Conservation (phyloP, 148 eudicot genomes). For the Chenopodium formosanum region DNA sequence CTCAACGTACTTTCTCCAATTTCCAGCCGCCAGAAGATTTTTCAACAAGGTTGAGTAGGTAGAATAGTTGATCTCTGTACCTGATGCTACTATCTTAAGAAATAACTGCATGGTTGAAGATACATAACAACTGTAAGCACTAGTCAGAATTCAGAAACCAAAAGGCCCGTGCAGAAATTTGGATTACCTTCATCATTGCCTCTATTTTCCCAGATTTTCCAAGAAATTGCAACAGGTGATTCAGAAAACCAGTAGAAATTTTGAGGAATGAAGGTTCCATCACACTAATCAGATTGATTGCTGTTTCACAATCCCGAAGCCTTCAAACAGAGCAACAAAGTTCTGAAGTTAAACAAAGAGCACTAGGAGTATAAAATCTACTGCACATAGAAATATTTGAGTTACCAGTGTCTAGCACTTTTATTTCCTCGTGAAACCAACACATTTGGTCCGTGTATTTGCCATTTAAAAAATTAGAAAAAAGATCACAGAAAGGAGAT, state of each 20-base stretch:
- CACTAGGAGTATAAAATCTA: neutral
- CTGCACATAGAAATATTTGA: neutral
- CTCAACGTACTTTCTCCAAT: constrained; percentile 96
- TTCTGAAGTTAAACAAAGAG: constrained; percentile 15
- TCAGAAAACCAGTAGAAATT: constrained; percentile 72
- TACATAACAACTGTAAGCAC: neutral
- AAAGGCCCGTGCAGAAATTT: neutral
- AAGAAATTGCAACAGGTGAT: constrained; percentile 71
- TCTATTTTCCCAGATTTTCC: constrained; percentile 87
- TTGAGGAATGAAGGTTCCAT: constrained; percentile 67
- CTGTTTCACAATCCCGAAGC: constrained; percentile 80
- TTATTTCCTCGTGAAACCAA: neutral
- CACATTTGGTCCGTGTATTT: neutral
- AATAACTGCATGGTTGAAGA: constrained; percentile 52
- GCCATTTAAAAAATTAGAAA: neutral
- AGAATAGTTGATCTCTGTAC: constrained; percentile 56
- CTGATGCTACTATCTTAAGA: constrained; percentile 75
- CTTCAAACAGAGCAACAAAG: constrained; percentile 43
- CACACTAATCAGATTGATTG: constrained; percentile 44
- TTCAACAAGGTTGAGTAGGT: constrained; percentile 75
- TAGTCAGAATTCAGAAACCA: neutral
- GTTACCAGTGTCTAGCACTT: neutral
- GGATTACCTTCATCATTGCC: constrained; percentile 83
- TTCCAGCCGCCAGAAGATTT: constrained; percentile 79
- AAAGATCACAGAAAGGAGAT: neutral